Base-by-base conservation (phyloP, 768 basidiomycete genomes). In the Boletus reticulatus region DNA sequence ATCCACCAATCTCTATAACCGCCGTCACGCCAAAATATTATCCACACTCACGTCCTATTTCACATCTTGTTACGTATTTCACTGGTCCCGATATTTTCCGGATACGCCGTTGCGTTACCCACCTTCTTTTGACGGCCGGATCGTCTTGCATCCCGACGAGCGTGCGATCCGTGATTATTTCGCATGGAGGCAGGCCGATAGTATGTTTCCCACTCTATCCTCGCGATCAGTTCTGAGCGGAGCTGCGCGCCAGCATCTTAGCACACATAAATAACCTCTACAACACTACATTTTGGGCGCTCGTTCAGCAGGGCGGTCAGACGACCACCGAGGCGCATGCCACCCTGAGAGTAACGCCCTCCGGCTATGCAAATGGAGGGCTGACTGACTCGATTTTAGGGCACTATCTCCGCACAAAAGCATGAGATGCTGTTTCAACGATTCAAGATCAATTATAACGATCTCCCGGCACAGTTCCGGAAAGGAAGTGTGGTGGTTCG, bases 241-340 rank as follows among this genome's bases (percentile, higher is more conserved):
- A 49, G 62, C 62, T 62, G 61, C 51, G 51, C 50, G 60, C 48
- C 48, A 59, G 53, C 54, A 48, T 57, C 59, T 22, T 68, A 98
- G 95, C 97, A 0, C 97, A 99, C 68, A 89, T 98, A 68, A 99
- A 99, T 68, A 99, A 99, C 68, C 75, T 99, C 22, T 95, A 98
- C 75, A 99, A 99, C 66, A 98, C 97, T 0, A 78, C 76, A 0
- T 99, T 98, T 67, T 98, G 96, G 97, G 90, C 94, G 0, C 81
- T 99, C 34, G 84, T 98, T 0, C 87, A 87, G 43, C 80, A 90
- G 62, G 89, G 87, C n/a, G 88, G 87, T 0, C 76, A 89, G 68
- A 85, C 84, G 2, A 85, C 87, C 2, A 78, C 84, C 4, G 82
- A 95, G 55, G 96, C 96, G 1, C 92, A 98, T 67, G 82, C 84